Evolutionary conservation across 805 yeast species (phyloP).

Genomic region (Metschnikowia lachancei): DNA sequence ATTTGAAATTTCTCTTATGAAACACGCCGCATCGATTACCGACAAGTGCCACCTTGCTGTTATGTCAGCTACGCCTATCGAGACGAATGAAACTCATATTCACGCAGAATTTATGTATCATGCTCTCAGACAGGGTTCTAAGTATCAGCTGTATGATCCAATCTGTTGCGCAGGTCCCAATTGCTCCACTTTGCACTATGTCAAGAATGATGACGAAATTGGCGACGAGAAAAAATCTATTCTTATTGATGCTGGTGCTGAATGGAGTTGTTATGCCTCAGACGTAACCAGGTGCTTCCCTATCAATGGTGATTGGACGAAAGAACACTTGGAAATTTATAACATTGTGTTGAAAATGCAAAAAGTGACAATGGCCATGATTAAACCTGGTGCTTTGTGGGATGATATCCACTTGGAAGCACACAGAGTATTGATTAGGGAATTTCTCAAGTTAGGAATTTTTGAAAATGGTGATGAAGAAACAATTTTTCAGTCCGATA

Average conservation of each 20-base stretch:
- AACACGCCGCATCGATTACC: slow-evolving; percentile 78
- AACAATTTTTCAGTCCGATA: slow-evolving; percentile 67
- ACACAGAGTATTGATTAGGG: slow-evolving; percentile 71
- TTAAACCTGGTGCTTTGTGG: slow-evolving; percentile 84
- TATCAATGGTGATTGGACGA: slow-evolving; percentile 81
- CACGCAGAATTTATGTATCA: slow-evolving; percentile 96
- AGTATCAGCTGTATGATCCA: slow-evolving; percentile 86
- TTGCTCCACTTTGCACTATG: slow-evolving; percentile 88
- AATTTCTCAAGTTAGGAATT: slow-evolving; percentile 71
- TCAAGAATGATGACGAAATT: slow-evolving; percentile 62
- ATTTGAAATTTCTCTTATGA: slow-evolving; percentile 73
- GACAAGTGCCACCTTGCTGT: slow-evolving; percentile 89
- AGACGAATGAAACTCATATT: slow-evolving; percentile 81
- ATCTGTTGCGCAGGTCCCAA: slow-evolving; percentile 92
- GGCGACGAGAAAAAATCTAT: slow-evolving; percentile 62
- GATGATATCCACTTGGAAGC: slow-evolving; percentile 79
- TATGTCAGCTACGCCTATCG: slow-evolving; percentile 89
- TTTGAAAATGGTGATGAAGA: slow-evolving; percentile 58
- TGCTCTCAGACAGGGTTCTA: slow-evolving; percentile 90
- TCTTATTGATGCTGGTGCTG: slow-evolving; percentile 95
- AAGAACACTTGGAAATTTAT: slow-evolving; percentile 82
- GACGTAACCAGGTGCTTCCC: slow-evolving; percentile 98
- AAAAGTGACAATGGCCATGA: slow-evolving; percentile 58
- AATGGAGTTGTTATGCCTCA: slow-evolving; percentile 88
- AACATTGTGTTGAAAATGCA: slow-evolving; percentile 84